Evolutionary conservation across 768 basidiomycete species (phyloP).

Genomic region (Kwoniella sp.): DNA sequence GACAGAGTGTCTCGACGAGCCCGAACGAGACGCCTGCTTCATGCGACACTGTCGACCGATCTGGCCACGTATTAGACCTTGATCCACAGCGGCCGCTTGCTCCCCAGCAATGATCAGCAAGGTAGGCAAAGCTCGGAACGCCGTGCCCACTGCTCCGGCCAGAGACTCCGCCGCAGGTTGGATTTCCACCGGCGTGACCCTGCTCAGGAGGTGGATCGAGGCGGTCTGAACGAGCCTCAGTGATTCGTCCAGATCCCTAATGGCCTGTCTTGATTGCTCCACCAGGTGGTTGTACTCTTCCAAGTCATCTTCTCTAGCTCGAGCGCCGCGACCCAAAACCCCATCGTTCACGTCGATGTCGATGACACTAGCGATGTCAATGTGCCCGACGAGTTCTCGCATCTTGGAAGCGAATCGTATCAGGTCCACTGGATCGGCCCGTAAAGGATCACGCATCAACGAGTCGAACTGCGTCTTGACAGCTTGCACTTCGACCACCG

Average conservation of each 20-base stretch:
- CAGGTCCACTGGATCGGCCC: conserved; percentile 1
- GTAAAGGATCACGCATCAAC: not conserved
- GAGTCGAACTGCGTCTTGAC: conserved; percentile 20
- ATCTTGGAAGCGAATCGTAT: conserved; percentile 21
- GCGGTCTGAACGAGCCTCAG: conserved; percentile 2
- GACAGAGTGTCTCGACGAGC: conserved; percentile 15
- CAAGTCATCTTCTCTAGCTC: conserved; percentile 17
- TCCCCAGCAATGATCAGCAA: conserved; percentile 25
- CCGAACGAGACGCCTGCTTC: conserved; percentile 3
- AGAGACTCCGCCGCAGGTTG: not conserved
- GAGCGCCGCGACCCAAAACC: conserved; percentile 12
- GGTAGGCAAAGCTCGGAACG: conserved; percentile 17
- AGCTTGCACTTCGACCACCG: conserved; percentile 17
- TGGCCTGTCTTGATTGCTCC: conserved; percentile 23
- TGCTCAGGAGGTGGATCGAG: not conserved
- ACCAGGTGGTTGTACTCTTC: conserved; percentile 33
- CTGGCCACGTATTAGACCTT: conserved; percentile 19
- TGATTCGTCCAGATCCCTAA: conserved; percentile 30
- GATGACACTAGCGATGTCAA: conserved; percentile 44
- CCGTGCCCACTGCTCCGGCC: conserved; percentile 7
- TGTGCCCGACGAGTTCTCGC: not conserved
- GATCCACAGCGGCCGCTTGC: conserved; percentile 24
- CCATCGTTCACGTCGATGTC: conserved; percentile 48
- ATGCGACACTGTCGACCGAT: conserved; percentile 27
- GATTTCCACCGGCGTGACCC: not conserved